Evolutionary conservation across 305 asterid species (phyloP).

Genomic region (Stenogyne calaminthoides): DNA sequence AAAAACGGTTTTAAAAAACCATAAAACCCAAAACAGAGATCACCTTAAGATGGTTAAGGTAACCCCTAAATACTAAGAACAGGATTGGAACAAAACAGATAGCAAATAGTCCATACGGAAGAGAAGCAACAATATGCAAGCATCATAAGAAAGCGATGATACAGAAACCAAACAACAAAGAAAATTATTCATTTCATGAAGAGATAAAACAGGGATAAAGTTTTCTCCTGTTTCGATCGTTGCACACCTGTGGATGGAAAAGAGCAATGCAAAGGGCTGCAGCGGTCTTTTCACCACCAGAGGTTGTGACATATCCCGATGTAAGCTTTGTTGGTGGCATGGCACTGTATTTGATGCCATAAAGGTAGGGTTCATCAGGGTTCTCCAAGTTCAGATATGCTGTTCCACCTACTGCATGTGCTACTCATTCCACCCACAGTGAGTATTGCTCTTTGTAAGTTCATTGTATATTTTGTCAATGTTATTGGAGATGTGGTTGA

Average conservation of each 20-base stretch:
- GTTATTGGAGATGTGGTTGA: constrained; percentile 78
- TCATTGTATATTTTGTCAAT: constrained; percentile 72
- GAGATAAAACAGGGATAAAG: neutral
- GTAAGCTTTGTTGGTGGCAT: constrained; percentile 99
- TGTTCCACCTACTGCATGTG: constrained; percentile 72
- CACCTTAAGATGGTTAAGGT: neutral
- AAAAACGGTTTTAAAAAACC: no score
- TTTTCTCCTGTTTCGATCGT: neutral
- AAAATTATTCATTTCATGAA: neutral
- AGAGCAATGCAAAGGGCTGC: constrained; percentile 98
- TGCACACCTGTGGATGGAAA: constrained; percentile 87
- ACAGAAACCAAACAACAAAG: constrained; percentile 2
- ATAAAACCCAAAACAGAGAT: no score
- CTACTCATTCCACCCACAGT: constrained; percentile 60
- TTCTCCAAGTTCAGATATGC: constrained; percentile 71
- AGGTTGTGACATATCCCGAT: constrained; percentile 93
- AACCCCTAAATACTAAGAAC: neutral
- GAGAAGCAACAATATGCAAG: neutral
- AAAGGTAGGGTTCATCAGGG: constrained; percentile 92
- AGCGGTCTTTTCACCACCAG: constrained; percentile 98
- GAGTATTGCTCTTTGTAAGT: constrained; percentile 70
- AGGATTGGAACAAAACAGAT: neutral
- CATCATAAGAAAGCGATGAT: neutral
- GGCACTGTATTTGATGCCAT: constrained; percentile 93
- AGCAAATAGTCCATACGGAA: neutral